These are phyloP conservation scores for Ceratocystis diversiconidia DNA, from an alignment of 2,329 filamentous ascomycete species.

Conservation along the genomic window DNA sequence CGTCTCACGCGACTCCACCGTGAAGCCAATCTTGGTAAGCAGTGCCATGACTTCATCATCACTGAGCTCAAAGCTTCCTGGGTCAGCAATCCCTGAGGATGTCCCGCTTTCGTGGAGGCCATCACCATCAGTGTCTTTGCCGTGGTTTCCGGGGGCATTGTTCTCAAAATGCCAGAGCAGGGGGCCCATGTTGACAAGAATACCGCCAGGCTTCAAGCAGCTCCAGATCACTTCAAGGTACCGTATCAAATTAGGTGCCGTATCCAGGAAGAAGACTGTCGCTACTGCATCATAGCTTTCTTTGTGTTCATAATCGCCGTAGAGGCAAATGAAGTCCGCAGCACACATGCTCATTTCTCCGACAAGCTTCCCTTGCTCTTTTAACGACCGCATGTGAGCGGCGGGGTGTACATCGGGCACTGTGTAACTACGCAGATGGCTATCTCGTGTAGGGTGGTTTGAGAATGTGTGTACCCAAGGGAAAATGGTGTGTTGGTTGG, in stretches of 20 bases:
- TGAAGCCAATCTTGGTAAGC: slow-evolving; percentile 62
- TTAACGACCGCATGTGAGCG: slow-evolving; percentile 31
- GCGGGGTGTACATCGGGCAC: slow-evolving; percentile 73
- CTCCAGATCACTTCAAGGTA: slow-evolving; percentile 74
- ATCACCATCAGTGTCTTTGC: slow-evolving; percentile 37
- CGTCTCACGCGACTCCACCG: slow-evolving; percentile 47
- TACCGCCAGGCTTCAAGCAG: slow-evolving; percentile 61
- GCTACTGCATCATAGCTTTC: slow-evolving; percentile 66
- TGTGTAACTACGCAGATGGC: slow-evolving; percentile 59
- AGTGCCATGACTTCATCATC: slow-evolving; percentile 76
- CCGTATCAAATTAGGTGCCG: slow-evolving; percentile 78
- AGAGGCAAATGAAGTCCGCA: slow-evolving; percentile 83
- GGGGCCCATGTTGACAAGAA: slow-evolving; percentile 83
- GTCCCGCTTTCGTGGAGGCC: slow-evolving; percentile 35
- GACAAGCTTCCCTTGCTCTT: slow-evolving; percentile 19
- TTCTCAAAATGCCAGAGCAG: slow-evolving; percentile 93
- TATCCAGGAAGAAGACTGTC: slow-evolving; percentile 93
- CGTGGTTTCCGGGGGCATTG: slow-evolving; percentile 44
- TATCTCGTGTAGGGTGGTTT: slow-evolving; percentile 58
- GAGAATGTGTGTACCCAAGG: slow-evolving; percentile 84
- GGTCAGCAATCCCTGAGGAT: slow-evolving; percentile 64
- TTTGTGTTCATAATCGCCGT: slow-evolving; percentile 48
- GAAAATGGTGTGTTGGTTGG: slow-evolving; percentile 56
- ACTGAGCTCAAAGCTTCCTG: slow-evolving; percentile 77
- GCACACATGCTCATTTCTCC: slow-evolving; percentile 85